A percentile compares a stretch with the other conserved stretches of the same genome.
These are phyloP conservation scores for Candida ovalis DNA, from an alignment of 805 yeast genomes.

Conservation along the genomic window DNA sequence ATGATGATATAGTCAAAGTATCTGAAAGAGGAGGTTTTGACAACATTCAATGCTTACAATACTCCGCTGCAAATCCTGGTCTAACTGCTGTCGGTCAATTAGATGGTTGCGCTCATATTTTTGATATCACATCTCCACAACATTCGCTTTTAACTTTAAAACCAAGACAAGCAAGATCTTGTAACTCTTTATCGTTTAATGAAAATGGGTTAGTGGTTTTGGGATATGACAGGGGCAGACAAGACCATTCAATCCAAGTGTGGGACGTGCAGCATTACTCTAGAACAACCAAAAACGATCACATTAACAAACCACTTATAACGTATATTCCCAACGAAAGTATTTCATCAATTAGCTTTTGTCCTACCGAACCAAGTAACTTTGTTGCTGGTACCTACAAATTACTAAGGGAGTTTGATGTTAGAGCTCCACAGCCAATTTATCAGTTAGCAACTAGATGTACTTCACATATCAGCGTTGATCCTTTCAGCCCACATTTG, in stretches of 20 bases:
- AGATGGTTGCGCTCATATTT: conserved; percentile 61
- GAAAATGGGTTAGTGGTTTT: conserved; percentile 62
- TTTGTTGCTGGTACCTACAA: conserved; percentile 76
- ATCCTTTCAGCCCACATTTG: conserved; percentile 61
- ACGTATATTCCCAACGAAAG: conserved; percentile 72
- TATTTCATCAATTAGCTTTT: conserved; percentile 62
- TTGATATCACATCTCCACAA: conserved; percentile 48
- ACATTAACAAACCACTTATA: conserved; percentile 49
- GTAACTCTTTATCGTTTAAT: conserved; percentile 72
- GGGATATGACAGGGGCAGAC: conserved; percentile 75
- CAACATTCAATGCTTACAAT: conserved; percentile 62
- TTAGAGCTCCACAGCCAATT: conserved; percentile 58
- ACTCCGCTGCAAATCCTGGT: conserved; percentile 53
- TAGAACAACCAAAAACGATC: conserved; percentile 42
- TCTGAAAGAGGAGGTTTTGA: conserved; percentile 60
- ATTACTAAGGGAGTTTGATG: conserved; percentile 72
- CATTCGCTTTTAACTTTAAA: conserved; percentile 38
- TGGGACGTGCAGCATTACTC: conserved; percentile 73
- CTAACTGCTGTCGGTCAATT: conserved; percentile 70
- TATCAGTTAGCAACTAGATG: conserved; percentile 75
- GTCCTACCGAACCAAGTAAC: conserved; percentile 50
- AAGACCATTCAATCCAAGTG: conserved; percentile 69
- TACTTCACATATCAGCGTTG: conserved; percentile 62
- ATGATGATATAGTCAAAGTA: conserved; percentile 50
- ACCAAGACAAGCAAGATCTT: conserved; percentile 67